phyloP scores from a whole-genome alignment of 768 basidiomycete species.

The Podaxis sp. region DNA sequence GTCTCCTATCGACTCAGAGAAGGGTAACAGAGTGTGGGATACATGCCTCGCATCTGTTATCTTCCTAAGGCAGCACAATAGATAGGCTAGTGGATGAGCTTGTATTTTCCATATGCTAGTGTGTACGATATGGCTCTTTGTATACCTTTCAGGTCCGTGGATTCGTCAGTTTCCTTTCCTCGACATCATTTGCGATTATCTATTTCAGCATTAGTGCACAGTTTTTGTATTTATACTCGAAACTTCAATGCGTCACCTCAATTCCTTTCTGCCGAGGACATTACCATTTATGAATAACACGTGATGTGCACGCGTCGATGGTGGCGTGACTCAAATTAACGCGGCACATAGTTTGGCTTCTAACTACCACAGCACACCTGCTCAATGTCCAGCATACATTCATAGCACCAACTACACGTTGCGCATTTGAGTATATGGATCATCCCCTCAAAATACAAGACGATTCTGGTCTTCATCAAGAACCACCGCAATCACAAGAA shows the following conservation, averaged over 20 bases:
- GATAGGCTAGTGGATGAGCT: background rate
- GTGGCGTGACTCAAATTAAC: background rate
- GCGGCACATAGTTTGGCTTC: background rate
- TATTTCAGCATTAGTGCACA: background rate
- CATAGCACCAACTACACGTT: background rate
- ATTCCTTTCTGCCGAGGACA: background rate
- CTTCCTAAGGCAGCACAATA: conserved; percentile 17
- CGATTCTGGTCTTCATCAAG: conserved; percentile 1
- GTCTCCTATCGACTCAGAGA: conserved; percentile 10
- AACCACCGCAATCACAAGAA: conserved; percentile 50
- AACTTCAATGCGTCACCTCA: no score
- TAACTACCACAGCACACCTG: background rate
- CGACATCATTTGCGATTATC: background rate
- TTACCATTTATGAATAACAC: background rate
- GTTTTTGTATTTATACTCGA: background rate
- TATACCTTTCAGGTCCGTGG: background rate
- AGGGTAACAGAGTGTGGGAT: conserved; percentile 30
- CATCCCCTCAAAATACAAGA: background rate
- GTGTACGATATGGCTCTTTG: background rate
- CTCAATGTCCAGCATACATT: background rate
- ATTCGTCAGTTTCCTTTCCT: background rate
- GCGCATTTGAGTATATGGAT: background rate
- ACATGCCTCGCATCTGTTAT: conserved; percentile 27
- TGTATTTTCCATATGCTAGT: background rate
- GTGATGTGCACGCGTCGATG: background rate